Conservation (phyloP, 192 early-diverging fungal species). For the Coemansia sp. region DNA sequence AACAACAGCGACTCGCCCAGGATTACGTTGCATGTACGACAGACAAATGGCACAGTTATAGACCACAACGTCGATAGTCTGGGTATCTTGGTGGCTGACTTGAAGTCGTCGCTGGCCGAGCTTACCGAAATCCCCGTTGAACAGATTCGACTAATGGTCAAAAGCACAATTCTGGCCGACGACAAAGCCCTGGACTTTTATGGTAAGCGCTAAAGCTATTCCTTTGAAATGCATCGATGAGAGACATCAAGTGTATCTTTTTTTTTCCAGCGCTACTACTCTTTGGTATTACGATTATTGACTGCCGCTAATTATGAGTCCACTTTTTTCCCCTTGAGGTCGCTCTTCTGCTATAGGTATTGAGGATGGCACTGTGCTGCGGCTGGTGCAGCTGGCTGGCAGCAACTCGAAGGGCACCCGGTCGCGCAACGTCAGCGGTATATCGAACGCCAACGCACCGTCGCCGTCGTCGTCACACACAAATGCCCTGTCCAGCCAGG, state of each 20-base stretch:
- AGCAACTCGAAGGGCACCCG: background rate
- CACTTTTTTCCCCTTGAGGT: too few species aligned
- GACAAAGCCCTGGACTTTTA: constrained; percentile 33
- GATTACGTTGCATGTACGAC: constrained; percentile 27
- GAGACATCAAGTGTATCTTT: background rate
- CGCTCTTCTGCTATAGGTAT: constrained; percentile 15
- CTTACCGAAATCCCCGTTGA: constrained; percentile 31
- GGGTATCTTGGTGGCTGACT: constrained; percentile 16
- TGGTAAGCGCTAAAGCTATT: constrained; percentile 14
- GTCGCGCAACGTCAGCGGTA: constrained; percentile 31
- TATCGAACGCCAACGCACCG: constrained; percentile 15
- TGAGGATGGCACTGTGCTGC: constrained; percentile 17
- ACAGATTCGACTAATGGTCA: constrained; percentile 40
- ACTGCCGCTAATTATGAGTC: background rate
- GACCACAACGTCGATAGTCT: constrained; percentile 14
- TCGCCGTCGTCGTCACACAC: constrained; percentile 7
- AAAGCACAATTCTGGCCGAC: constrained; percentile 42
- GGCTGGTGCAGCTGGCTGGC: constrained; percentile 40
- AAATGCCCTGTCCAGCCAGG: constrained; percentile 14
- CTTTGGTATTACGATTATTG: background rate
- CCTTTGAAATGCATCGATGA: background rate
- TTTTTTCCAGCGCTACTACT: background rate
- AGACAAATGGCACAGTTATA: constrained; percentile 33
- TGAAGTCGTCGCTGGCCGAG: constrained; percentile 32
- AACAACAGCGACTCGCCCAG: constrained; percentile 11